phyloP scores from a whole-genome alignment of 2,329 filamentous ascomycete species.

The Aaosphaeria pasadenensis region DNA sequence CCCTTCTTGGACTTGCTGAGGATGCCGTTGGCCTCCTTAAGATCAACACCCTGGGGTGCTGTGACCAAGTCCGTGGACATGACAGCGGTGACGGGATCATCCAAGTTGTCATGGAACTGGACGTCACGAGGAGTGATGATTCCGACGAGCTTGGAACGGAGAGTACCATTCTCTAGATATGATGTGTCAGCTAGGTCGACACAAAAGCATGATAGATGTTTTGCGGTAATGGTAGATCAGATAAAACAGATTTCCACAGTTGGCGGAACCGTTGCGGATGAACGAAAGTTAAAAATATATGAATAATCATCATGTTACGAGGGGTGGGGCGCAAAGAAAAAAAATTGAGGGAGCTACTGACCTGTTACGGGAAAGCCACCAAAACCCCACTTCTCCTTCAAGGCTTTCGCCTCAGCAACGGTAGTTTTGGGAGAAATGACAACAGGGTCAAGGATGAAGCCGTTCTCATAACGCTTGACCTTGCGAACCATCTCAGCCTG shows the following conservation, averaged over 20 bases:
- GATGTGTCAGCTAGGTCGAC: constrained; percentile 16
- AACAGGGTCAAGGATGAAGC: constrained; percentile 94
- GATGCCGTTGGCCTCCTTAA: constrained; percentile 87
- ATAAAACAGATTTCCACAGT: constrained; percentile 70
- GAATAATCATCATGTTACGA: constrained; percentile 37
- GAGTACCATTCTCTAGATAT: constrained; percentile 75
- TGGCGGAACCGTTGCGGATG: constrained; percentile 91
- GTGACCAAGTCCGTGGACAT: constrained; percentile 97
- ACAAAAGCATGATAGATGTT: constrained; percentile 1
- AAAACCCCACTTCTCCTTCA: constrained; percentile 98
- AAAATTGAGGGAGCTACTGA: constrained; percentile 50
- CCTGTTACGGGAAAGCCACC: constrained; percentile 98
- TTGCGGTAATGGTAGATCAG: constrained; percentile 39
- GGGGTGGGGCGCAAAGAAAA: constrained; percentile 36
- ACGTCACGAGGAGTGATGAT: constrained; percentile 98
- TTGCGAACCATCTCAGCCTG: constrained; percentile 99
- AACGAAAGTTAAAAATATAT: constrained; percentile 85
- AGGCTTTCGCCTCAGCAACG: constrained; percentile 81
- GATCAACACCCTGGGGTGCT: constrained; percentile 75
- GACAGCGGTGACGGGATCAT: constrained; percentile 75
- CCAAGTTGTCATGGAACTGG: constrained; percentile 81
- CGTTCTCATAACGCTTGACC: constrained; percentile 99
- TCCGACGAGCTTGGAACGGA: constrained; percentile 92
- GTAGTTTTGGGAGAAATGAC: constrained; percentile 86
- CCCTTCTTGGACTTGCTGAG: constrained; percentile 97